Percentiles rank a stretch among this genome's conserved stretches.
These are phyloP conservation scores for Kockovaella imperatae DNA, from an alignment of 768 basidiomycete genomes.

Conservation along the genomic window DNA sequence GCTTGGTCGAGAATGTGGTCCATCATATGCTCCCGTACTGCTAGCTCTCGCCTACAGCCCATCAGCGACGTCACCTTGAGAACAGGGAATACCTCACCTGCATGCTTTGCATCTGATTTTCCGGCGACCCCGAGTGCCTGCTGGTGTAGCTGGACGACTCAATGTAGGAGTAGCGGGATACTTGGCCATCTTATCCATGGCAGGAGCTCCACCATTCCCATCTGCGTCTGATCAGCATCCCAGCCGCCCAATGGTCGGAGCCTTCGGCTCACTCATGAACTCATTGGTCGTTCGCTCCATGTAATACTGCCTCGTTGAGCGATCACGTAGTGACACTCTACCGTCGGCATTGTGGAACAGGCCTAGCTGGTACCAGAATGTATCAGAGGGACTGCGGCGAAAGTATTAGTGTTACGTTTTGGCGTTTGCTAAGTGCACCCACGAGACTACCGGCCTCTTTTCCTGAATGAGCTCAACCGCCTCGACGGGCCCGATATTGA, in stretches of 20 bases:
- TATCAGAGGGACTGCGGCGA: constrained; percentile 67
- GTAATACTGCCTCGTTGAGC: constrained; percentile 71
- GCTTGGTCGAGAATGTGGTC: constrained; percentile 54
- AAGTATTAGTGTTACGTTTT: too few relatives aligned
- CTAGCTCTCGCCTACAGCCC: constrained; percentile 64
- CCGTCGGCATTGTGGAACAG: constrained; percentile 67
- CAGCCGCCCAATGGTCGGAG: neutral
- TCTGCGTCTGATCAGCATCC: constrained; percentile 48
- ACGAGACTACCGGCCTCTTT: constrained; percentile 66
- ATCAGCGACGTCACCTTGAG: constrained; percentile 24
- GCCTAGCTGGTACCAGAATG: constrained; percentile 71
- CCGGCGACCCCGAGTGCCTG: constrained; percentile 50
- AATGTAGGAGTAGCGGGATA: constrained; percentile 61
- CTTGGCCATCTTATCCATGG: constrained; percentile 68
- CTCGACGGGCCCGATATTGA: constrained; percentile 52
- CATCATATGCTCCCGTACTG: constrained; percentile 86
- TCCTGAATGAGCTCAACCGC: constrained; percentile 64
- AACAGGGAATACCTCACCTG: constrained; percentile 53
- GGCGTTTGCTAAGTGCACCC: too few relatives aligned
- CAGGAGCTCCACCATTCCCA: constrained; percentile 61
- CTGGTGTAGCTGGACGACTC: constrained; percentile 57
- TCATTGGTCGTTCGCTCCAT: constrained; percentile 66
- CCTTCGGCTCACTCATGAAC: constrained; percentile 62
- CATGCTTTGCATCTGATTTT: constrained; percentile 90
- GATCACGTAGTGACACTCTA: constrained; percentile 59